Base-by-base conservation (phyloP, 2,329 filamentous ascomycete genomes). In the Alternaria triticina region DNA sequence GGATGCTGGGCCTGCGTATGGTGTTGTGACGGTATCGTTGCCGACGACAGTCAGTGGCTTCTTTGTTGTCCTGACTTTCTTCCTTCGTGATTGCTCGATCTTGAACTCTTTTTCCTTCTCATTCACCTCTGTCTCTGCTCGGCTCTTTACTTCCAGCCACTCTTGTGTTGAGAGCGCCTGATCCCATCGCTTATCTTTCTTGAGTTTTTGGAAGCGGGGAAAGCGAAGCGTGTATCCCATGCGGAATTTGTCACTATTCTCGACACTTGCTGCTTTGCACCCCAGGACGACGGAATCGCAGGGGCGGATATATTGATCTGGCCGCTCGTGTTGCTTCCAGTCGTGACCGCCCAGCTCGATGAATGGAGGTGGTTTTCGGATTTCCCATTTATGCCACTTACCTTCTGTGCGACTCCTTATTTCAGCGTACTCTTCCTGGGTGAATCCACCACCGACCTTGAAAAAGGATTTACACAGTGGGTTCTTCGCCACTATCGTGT, bases 401-500 rank as follows among this genome's bases (percentile, higher is more conserved):
- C 92, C 94, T 62, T 97, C 92, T 0, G 95, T 98, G 23, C 89
- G 86, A 73, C 97, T 93, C 6, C 89, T 86, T 49, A 99, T 90
- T 61, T 91, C 88, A 0, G 91, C 89, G 77, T 97, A 98, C 74
- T 99, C 96, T 56, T 91, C 88, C 1, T 89, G 90, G 13, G 88
- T 89, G 77, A 98, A 94, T 0, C 96, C 96, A 57, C 96, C 96
- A n/a, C 96, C 96, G 15, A 99, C 96, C 79, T 96, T 97, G 85
- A 94, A 97, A 82, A 99, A 97, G n/a, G 94, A 97, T 72, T 90
- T 92, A 74, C 90, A 96, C 78, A 93, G 94, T 80, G 92, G 90
- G 0, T 89, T 86, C 65, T 89, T 86, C 6, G 79, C 83, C 23
- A 80, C 80, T 36, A 85, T 82, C 33, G 91, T 85, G 64, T 90